Evolutionary conservation across 2,329 filamentous ascomycete species (phyloP), one percentile per base, ranked within the genome.

Genomic region (Colletotrichum cordylinicola): DNA sequence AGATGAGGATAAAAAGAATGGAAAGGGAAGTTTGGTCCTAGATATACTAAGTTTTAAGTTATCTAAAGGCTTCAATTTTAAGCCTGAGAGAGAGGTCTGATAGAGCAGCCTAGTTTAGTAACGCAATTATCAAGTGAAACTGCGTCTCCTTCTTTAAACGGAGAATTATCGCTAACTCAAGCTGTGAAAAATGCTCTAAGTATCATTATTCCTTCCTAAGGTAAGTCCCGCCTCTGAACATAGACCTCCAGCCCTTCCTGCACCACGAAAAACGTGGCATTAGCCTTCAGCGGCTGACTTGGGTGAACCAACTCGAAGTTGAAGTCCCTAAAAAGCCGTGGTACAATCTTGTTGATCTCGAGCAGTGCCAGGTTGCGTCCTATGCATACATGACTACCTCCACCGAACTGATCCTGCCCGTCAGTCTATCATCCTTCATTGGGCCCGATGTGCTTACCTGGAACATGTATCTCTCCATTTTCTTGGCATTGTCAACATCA

Each of bases 311-410:
- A 83, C 80, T 89, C 84, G 77, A 92, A 88, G 60, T 88, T 83
- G 79, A 88, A 92, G 75, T 90, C 87, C n/a, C 89, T 82, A 77
- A 91, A 81, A 31, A 92, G 82, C 43, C 89, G 87, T 6, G 90
- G 89, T 43, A 91, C 82, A 43, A 92, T 86, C 84, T 92, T 93
- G 83, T 91, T 90, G 78, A 91, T 90, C 81, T 91, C 90, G 33
- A 91, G 82, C 55, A 91, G 82, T 1, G 89, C 90, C 37, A 91
- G 80, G 79, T 91, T 89, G 6, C 88, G 85, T 24, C 90, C 90
- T 74, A 91, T 90, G 79, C 90, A 91, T 4, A 91, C 81, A 64
- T 91, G 88, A 10, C 85, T 85, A 31, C 90, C 90, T 13, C 87
- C 89, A 27, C 90, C 90, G 77, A 91, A 91, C 86, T 88, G 18